Percentiles rank a stretch among this genome's conserved stretches.
These are phyloP conservation scores for Limtongia smithiae DNA, from an alignment of 805 yeast genomes.

Conservation along the genomic window DNA sequence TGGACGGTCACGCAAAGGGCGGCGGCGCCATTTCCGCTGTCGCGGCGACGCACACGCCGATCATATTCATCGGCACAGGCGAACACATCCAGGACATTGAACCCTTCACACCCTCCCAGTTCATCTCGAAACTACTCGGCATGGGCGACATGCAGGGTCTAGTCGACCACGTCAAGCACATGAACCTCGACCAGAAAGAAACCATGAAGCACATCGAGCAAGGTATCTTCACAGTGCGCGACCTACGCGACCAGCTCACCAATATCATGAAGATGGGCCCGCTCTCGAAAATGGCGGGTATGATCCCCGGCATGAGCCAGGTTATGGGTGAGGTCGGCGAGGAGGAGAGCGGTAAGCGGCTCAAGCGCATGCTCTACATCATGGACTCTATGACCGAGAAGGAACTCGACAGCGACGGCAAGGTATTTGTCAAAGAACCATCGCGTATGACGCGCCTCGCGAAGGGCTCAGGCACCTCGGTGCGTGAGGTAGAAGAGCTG, in stretches of 20 bases:
- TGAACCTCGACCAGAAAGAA: conserved; percentile 78
- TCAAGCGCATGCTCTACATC: conserved; percentile 84
- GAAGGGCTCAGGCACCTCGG: conserved; percentile 89
- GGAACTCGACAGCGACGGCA: conserved; percentile 88
- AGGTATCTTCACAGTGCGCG: conserved; percentile 88
- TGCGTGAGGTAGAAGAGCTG: conserved; percentile 88
- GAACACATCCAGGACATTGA: conserved; percentile 94
- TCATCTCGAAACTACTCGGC: conserved; percentile 87
- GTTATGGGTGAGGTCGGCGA: conserved; percentile 72
- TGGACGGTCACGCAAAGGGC: conserved; percentile 99
- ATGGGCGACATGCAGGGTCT: conserved; percentile 93
- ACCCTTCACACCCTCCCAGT: conserved; percentile 81
- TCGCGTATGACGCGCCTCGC: conserved; percentile 86
- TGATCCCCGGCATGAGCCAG: conserved; percentile 89
- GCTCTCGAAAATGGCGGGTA: conserved; percentile 82
- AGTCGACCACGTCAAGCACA: conserved; percentile 86
- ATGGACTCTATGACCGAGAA: conserved; percentile 94
- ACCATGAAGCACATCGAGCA: conserved; percentile 89
- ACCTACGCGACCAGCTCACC: conserved; percentile 91
- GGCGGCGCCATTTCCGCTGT: conserved; percentile 99
- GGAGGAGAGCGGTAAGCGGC: conserved; percentile 79
- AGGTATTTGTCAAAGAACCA: conserved; percentile 74
- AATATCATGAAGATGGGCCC: conserved; percentile 97
- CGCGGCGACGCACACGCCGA: conserved; percentile 93
- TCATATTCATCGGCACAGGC: conserved; percentile 96